Percentiles rank a stretch among this genome's conserved stretches.
These are phyloP conservation scores for Rhizophagus prolifer DNA, from an alignment of 192 early-diverging fungal species.

Conservation along the genomic window DNA sequence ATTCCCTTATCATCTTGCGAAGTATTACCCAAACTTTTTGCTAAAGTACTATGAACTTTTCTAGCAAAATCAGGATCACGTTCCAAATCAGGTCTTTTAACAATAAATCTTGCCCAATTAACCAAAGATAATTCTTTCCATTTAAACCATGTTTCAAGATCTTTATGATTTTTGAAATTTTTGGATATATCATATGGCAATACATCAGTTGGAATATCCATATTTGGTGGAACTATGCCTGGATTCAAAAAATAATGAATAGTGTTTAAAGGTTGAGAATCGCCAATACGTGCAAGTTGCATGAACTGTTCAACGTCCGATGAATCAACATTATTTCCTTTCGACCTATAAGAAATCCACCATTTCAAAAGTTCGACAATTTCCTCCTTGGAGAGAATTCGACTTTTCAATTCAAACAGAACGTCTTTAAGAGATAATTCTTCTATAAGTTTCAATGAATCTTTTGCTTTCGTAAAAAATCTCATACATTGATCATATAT, in stretches of 20 bases:
- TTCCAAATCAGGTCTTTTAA: conserved; percentile 17
- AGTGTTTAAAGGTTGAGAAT: conserved; percentile 47
- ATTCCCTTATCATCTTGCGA: conserved; percentile 37
- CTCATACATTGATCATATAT: conserved; percentile 54
- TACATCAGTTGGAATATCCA: background rate
- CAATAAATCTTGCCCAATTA: conserved; percentile 12
- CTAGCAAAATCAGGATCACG: conserved; percentile 61
- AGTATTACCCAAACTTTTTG: conserved; percentile 44
- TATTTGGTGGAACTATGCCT: background rate
- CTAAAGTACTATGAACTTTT: conserved; percentile 56
- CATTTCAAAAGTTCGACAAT: conserved; percentile 70
- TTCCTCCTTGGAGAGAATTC: conserved; percentile 56
- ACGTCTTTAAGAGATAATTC: conserved; percentile 63
- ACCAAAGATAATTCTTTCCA: conserved; percentile 1
- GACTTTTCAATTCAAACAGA: conserved; percentile 57
- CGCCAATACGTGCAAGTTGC: background rate
- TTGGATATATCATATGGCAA: conserved; percentile 6
- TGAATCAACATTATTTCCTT: background rate
- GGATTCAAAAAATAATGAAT: conserved; percentile 62
- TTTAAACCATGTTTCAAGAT: conserved; percentile 3
- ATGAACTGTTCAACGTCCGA: background rate
- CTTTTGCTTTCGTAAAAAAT: conserved; percentile 54
- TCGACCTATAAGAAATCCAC: conserved; percentile 61
- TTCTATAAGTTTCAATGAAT: conserved; percentile 32
- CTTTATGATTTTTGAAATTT: background rate